These are phyloP conservation scores for Oryza meyeriana DNA, from an alignment of 176 grass and related monocot genomes.

Conservation along the genomic window DNA sequence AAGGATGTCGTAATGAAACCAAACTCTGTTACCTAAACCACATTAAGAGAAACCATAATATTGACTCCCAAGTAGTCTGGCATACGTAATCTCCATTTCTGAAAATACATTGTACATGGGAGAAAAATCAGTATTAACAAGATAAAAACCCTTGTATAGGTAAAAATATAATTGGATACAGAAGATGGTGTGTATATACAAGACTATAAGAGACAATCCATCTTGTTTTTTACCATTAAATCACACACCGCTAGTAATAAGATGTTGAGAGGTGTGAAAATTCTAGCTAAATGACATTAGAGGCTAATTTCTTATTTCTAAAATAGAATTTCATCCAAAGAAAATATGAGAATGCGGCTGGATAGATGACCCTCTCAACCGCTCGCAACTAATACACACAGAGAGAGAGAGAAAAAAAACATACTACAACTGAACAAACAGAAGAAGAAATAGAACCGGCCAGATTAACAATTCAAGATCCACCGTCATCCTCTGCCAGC, in stretches of 20 bases:
- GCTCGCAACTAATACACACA: slow-evolving; percentile 22
- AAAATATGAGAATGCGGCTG: slow-evolving; percentile 9
- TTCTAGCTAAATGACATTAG: background rate
- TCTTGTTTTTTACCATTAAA: background rate
- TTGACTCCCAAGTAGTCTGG: background rate
- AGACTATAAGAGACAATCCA: background rate
- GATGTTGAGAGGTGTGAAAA: background rate
- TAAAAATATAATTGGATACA: background rate
- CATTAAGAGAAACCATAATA: background rate
- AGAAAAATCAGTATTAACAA: background rate
- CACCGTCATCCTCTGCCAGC: slow-evolving; percentile 18
- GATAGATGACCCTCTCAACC: slow-evolving; percentile 23
- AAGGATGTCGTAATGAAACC: slow-evolving; percentile 22
- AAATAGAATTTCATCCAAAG: background rate
- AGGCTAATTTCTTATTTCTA: background rate
- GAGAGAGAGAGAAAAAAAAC: background rate
- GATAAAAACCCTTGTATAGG: background rate
- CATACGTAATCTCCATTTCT: background rate
- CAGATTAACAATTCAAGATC: slow-evolving; percentile 21
- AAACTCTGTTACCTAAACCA: slow-evolving; percentile 43
- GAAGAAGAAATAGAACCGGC: background rate
- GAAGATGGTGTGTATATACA: background rate
- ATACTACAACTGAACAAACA: background rate
- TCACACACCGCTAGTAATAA: background rate
- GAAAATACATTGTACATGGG: background rate